Evolutionary conservation across 306 rosid species (phyloP).

Genomic region (Vigna mungo): DNA sequence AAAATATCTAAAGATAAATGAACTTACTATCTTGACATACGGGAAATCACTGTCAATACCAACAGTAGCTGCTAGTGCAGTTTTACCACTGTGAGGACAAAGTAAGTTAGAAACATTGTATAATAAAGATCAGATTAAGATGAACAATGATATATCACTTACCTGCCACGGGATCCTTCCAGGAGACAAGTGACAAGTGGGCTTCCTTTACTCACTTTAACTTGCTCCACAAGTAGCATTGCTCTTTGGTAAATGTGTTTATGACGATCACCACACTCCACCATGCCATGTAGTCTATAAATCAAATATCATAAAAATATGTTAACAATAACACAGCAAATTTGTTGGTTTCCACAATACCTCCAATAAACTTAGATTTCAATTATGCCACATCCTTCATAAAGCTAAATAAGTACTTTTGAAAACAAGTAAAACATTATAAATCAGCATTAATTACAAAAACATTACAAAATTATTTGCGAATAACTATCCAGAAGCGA

Average conservation of each 20-base stretch:
- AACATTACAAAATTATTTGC: too few species aligned
- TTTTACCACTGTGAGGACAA: constrained; percentile 83
- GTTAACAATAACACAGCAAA: neutral
- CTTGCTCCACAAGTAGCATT: constrained; percentile 91
- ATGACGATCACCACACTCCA: constrained; percentile 88
- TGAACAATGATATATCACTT: constrained; percentile 40
- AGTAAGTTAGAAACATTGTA: constrained; percentile 48
- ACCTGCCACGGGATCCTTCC: constrained; percentile 99
- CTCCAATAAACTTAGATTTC: constrained; percentile 22
- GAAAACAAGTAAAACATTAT: constrained; percentile 14
- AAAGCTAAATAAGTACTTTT: constrained; percentile 30
- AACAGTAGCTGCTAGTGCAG: constrained; percentile 91
- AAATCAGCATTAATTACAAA: neutral
- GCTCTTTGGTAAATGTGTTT: constrained; percentile 83
- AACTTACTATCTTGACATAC: constrained; percentile 96
- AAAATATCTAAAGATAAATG: constrained; percentile 34
- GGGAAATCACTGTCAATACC: constrained; percentile 98
- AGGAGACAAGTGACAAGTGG: constrained; percentile 93
- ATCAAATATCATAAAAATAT: constrained; percentile 34
- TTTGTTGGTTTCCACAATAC: constrained; percentile 28
- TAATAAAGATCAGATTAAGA: constrained; percentile 35
- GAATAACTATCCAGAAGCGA: constrained; percentile 23
- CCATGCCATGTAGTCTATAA: constrained; percentile 86
- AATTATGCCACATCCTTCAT: constrained; percentile 21
- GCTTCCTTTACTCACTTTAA: constrained; percentile 94